These are phyloP conservation scores for Sphagnurus paluster DNA, from an alignment of 1,284 basidiomycete species.

Conservation along the genomic window DNA sequence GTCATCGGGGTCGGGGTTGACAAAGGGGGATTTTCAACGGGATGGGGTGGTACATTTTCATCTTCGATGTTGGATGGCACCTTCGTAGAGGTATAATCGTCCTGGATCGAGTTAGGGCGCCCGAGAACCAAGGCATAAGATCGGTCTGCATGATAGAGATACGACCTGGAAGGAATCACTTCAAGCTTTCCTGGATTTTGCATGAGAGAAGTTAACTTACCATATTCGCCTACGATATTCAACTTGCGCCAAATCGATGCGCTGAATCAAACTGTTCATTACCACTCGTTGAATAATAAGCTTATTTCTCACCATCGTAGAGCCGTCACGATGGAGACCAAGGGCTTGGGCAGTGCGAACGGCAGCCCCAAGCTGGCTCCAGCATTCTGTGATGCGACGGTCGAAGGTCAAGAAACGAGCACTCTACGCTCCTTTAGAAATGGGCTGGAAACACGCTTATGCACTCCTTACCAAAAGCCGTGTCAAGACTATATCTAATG, in stretches of 20 bases:
- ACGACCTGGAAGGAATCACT: conserved; percentile 65
- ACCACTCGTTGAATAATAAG: neutral
- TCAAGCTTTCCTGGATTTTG: neutral
- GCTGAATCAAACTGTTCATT: conserved; percentile 37
- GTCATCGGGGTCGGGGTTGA: conserved; percentile 81
- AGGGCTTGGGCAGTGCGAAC: conserved; percentile 93
- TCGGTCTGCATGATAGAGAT: conserved; percentile 91
- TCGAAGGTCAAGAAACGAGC: conserved; percentile 91
- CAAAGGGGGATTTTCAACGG: conserved; percentile 53
- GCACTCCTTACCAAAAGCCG: conserved; percentile 68
- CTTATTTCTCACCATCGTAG: conserved; percentile 64
- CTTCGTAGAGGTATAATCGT: conserved; percentile 82
- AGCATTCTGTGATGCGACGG: conserved; percentile 88
- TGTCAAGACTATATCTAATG: conserved; percentile 85
- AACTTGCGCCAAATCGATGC: conserved; percentile 75
- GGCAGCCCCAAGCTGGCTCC: conserved; percentile 93
- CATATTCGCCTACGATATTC: conserved; percentile 92
- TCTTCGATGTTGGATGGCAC: conserved; percentile 86
- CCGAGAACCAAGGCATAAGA: conserved; percentile 92
- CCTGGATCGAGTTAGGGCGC: conserved; percentile 85
- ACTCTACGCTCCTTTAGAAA: conserved; percentile 50
- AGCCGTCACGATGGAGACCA: conserved; percentile 89
- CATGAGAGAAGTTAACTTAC: conserved; percentile 37
- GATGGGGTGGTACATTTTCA: conserved; percentile 44
- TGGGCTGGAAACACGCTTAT: conserved; percentile 17